Conservation (phyloP, 1,284 basidiomycete genomes). For the Ceratobasidium sp. region DNA sequence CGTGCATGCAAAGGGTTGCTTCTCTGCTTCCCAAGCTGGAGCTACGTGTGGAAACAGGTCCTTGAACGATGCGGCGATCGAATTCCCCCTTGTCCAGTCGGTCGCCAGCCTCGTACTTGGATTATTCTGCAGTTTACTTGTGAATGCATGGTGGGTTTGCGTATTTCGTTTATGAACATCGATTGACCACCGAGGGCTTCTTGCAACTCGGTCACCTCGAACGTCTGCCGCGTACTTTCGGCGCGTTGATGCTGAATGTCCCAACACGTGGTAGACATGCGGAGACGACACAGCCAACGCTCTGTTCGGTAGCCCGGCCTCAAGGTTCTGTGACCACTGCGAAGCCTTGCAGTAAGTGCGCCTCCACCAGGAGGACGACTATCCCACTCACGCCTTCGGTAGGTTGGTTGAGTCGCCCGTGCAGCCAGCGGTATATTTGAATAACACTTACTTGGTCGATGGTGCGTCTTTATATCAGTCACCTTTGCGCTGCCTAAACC, state of each 20-base stretch:
- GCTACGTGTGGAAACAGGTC: neutral
- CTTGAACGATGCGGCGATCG: neutral
- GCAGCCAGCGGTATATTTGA: neutral
- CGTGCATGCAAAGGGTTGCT: conserved; percentile 9
- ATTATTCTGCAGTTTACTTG: neutral
- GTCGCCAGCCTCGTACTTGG: conserved; percentile 15
- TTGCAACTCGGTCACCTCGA: neutral
- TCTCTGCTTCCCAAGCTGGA: neutral
- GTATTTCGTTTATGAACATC: neutral
- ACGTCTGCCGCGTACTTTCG: neutral
- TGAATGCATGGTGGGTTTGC: neutral
- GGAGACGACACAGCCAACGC: neutral
- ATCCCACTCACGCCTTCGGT: neutral
- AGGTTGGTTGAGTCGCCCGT: neutral
- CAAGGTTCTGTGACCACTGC: neutral
- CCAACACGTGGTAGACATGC: conserved; percentile 1
- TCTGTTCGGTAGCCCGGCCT: neutral
- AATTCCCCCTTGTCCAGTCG: neutral
- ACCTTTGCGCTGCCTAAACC: neutral
- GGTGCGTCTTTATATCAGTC: neutral
- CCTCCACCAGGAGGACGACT: neutral
- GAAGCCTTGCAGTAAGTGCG: neutral
- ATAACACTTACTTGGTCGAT: neutral
- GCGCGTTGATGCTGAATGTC: neutral
- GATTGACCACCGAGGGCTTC: neutral